Evolutionary conservation across 2,329 filamentous ascomycete species (phyloP).

Genomic region (Geosmithia morbida): DNA sequence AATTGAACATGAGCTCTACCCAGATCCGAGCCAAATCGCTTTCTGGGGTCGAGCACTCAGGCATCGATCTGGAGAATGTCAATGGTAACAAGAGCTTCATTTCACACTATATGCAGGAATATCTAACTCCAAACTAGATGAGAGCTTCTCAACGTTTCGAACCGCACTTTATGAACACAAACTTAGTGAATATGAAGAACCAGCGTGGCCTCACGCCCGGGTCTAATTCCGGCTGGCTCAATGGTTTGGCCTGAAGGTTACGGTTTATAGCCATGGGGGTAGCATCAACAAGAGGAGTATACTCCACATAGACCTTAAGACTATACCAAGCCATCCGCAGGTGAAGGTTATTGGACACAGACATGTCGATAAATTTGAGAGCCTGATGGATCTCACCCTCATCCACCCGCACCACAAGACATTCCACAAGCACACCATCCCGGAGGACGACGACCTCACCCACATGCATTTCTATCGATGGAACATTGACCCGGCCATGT

Average conservation of each 20-base stretch:
- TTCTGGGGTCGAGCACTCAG: constrained; percentile 38
- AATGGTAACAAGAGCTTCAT: constrained; percentile 30
- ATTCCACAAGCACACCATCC: constrained; percentile 54
- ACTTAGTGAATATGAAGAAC: constrained; percentile 57
- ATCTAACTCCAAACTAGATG: constrained; percentile 25
- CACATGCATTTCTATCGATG: constrained; percentile 55
- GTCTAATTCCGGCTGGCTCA: constrained; percentile 63
- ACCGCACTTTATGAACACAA: constrained; percentile 55
- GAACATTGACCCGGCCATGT: constrained; percentile 70
- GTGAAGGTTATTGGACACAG: constrained; percentile 67
- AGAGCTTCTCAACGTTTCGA: constrained; percentile 48
- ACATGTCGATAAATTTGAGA: constrained; percentile 53
- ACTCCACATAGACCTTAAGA: constrained; percentile 74
- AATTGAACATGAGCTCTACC: not conserved
- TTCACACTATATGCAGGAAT: constrained; percentile 1
- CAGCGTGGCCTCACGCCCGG: constrained; percentile 49
- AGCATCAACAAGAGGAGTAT: constrained; percentile 51
- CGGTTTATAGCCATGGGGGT: constrained; percentile 57
- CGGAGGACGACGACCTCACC: constrained; percentile 31
- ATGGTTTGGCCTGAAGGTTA: constrained; percentile 53
- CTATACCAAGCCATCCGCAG: constrained; percentile 65
- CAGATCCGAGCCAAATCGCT: not conserved
- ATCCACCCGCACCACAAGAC: constrained; percentile 65
- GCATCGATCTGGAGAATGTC: constrained; percentile 46
- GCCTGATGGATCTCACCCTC: constrained; percentile 51